Evolutionary conservation across 2,329 filamentous ascomycete genomes (phyloP).

Genomic region (Fusarium camptoceras): DNA sequence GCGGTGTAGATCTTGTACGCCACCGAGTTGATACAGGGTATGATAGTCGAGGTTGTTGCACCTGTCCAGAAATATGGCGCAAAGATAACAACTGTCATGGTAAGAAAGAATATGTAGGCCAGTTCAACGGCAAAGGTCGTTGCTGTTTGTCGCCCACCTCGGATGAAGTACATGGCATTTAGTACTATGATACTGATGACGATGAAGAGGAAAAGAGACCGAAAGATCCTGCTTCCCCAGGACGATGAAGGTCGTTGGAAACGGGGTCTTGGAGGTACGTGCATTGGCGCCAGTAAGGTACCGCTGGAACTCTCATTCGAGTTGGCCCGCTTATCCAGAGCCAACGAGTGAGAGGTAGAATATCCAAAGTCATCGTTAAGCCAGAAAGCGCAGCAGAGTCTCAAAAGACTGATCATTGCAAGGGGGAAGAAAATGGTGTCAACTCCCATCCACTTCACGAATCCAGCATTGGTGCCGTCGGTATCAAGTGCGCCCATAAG

Average conservation of each 20-base stretch:
- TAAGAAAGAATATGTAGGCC: background rate
- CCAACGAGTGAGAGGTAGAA: background rate
- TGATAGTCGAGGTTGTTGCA: background rate
- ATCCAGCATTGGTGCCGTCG: background rate
- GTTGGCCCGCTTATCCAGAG: background rate
- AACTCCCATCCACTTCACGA: constrained; percentile 11
- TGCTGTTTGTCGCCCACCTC: background rate
- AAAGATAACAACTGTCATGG: background rate
- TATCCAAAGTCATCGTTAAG: constrained; percentile 20
- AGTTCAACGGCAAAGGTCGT: background rate
- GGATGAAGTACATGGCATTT: background rate
- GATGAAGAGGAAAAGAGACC: background rate
- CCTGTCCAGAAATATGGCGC: constrained; percentile 1
- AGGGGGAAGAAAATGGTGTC: constrained; percentile 22
- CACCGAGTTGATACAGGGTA: constrained; percentile 6
- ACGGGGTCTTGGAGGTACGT: background rate
- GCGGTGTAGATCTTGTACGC: constrained; percentile 19
- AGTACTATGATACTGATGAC: background rate
- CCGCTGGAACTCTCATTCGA: background rate
- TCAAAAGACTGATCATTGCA: constrained; percentile 12
- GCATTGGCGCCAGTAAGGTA: background rate
- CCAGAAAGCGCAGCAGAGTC: constrained; percentile 6
- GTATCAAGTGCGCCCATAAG: background rate
- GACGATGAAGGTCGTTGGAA: background rate
- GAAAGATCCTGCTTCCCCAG: constrained; percentile 4